These are phyloP conservation scores for Vanderwaltozyma polyspora DNA, from an alignment of 805 yeast species.

Conservation along the genomic window DNA sequence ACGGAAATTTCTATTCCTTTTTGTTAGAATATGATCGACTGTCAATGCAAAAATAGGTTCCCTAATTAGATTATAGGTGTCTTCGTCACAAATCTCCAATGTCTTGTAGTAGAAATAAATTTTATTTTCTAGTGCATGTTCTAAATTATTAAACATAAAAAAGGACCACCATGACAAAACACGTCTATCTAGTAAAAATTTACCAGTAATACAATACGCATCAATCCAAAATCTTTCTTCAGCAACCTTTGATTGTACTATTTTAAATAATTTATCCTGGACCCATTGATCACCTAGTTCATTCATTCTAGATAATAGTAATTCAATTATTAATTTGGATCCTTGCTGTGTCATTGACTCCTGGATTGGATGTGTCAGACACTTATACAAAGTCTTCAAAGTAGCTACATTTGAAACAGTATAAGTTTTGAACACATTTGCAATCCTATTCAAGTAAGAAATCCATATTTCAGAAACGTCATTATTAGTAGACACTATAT, in stretches of 20 bases:
- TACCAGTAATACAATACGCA: conserved; percentile 18
- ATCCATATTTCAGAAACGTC: conserved; percentile 6
- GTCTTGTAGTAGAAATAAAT: conserved; percentile 12
- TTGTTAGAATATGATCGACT: conserved; percentile 6
- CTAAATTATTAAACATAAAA: conserved; percentile 15
- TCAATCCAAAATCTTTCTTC: conserved; percentile 11
- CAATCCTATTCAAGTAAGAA: conserved; percentile 7
- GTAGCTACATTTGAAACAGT: background rate
- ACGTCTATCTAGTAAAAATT: conserved; percentile 11
- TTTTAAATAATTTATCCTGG: conserved; percentile 14
- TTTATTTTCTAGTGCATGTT: conserved; percentile 5
- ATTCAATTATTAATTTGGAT: background rate
- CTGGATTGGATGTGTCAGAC: too few relatives aligned
- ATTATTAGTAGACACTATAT: conserved; percentile 3
- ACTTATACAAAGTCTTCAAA: background rate
- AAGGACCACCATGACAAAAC: conserved; percentile 26
- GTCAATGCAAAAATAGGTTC: conserved; percentile 12
- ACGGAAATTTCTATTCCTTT: conserved; percentile 4
- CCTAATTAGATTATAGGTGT: conserved; percentile 15
- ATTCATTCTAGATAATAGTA: background rate
- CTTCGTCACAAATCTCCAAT: conserved; percentile 14
- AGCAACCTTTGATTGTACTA: conserved; percentile 9
- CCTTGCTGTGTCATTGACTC: background rate
- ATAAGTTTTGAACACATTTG: conserved; percentile 3
- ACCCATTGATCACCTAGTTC: conserved; percentile 14